These are phyloP conservation scores for Ogataea nonfermentans DNA, from an alignment of 805 yeast species.

Conservation along the genomic window DNA sequence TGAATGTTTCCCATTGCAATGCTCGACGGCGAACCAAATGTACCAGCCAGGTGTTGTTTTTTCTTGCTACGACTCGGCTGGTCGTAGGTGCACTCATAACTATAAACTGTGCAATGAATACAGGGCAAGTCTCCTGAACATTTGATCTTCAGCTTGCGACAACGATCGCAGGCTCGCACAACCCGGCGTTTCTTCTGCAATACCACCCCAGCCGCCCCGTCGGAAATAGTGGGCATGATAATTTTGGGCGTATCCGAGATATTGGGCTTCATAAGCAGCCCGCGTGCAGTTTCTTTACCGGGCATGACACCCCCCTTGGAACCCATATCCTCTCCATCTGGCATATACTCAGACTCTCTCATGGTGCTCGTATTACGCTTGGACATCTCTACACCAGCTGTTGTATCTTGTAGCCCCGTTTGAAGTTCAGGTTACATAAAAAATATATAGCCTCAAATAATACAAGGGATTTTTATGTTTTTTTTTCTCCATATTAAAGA, in stretches of 20 bases:
- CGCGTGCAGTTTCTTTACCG: constrained; percentile 2
- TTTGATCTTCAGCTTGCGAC: constrained; percentile 50
- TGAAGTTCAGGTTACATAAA: constrained; percentile 1
- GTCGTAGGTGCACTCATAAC: constrained; percentile 80
- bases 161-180: constrained; percentile 51
- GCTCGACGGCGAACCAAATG: too few relatives aligned
- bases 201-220: constrained; percentile 14
- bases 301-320: too few relatives aligned
- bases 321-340: background rate
- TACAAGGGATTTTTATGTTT: background rate
- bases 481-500: constrained; percentile 1
- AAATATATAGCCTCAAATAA: background rate
- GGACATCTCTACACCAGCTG: constrained; percentile 11
- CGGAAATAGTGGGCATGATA: constrained; percentile 27
- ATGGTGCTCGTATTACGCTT: background rate
- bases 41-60: too few relatives aligned
- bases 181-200: constrained; percentile 37
- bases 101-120: constrained; percentile 73
- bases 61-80: constrained; percentile 52
- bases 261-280: constrained; percentile 13
- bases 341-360: background rate
- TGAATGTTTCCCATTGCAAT: background rate
- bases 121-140: constrained; percentile 54
- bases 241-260: constrained; percentile 26
- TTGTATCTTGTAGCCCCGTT: background rate